Evolutionary conservation across 306 rosid genomes (phyloP).

Genomic region (Ziziphus jujuba): DNA sequence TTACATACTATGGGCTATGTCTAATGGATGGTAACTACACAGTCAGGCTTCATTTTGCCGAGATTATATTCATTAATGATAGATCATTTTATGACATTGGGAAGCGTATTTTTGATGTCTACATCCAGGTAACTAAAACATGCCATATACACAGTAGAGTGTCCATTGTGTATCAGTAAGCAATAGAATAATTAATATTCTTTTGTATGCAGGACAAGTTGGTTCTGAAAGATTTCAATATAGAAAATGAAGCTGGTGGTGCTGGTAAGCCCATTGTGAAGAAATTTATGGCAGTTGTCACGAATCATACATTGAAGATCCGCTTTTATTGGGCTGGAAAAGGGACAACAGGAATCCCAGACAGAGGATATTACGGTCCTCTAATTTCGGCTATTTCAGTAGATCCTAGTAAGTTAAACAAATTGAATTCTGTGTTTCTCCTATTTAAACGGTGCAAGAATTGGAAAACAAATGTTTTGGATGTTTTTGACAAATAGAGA

Average conservation of each 20-base stretch:
- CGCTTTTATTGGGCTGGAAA: conserved; percentile 92
- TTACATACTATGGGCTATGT: conserved; percentile 90
- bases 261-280: conserved; percentile 59
- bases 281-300: conserved; percentile 53
- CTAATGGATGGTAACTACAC: conserved; percentile 76
- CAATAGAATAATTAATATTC: conserved; percentile 24
- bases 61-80: conserved; percentile 62
- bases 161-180: conserved; percentile 20
- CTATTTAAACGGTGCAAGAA: background rate
- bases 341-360: conserved; percentile 98
- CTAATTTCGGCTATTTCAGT: conserved; percentile 85
- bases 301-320: conserved; percentile 64
- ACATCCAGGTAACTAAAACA: conserved; percentile 67
- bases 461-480: background rate
- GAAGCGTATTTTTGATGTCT: conserved; percentile 68
- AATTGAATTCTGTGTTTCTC: conserved; percentile 3
- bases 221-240: conserved; percentile 77
- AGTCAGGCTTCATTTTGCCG: conserved; percentile 88
- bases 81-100: conserved; percentile 66
- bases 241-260: conserved; percentile 76
- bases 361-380: conserved; percentile 91
- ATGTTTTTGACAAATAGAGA: background rate
- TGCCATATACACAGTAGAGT: conserved; percentile 3
- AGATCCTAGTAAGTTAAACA: conserved; percentile 71
- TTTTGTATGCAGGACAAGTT: conserved; percentile 55